A percentile compares a stretch with the other conserved stretches of the same genome.
phyloP scores from a whole-genome alignment of 1,139 yeast species.

The Diutina catenulata region DNA sequence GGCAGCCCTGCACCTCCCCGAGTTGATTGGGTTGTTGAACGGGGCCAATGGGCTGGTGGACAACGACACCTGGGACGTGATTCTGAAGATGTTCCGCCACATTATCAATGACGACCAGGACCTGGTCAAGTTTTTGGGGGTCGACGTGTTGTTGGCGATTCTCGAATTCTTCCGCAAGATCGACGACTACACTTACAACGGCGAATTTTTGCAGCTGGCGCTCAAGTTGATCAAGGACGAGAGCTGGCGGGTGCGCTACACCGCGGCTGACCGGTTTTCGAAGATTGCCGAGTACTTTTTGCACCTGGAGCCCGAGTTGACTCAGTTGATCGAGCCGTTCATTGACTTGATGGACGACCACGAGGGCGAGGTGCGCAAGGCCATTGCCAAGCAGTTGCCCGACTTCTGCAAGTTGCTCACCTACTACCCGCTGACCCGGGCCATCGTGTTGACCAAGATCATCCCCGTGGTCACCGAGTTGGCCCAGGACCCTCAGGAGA shows the following conservation, averaged over 20 bases:
- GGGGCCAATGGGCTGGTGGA: slow-evolving; percentile 14
- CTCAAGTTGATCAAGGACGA: slow-evolving; percentile 72
- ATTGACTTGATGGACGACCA: slow-evolving; percentile 75
- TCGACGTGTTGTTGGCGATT: slow-evolving; percentile 73
- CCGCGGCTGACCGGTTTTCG: slow-evolving; percentile 89
- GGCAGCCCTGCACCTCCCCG: slow-evolving; percentile 78
- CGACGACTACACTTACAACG: slow-evolving; percentile 45
- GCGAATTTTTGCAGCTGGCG: slow-evolving; percentile 45
- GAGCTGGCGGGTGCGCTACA: slow-evolving; percentile 97
- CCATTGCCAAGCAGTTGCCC: slow-evolving; percentile 86
- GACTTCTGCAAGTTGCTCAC: slow-evolving; percentile 49
- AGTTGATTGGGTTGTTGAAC: slow-evolving; percentile 38
- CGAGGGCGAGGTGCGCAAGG: slow-evolving; percentile 95
- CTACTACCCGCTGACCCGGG: slow-evolving; percentile 17
- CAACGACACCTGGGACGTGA: slow-evolving; percentile 56
- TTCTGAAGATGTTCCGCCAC: slow-evolving; percentile 72
- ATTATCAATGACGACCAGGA: slow-evolving; percentile 86
- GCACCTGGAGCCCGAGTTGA: slow-evolving; percentile 36
- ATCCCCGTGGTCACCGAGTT: slow-evolving; percentile 77
- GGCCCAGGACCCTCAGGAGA: slow-evolving; percentile 85
- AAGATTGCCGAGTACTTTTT: slow-evolving; percentile 59
- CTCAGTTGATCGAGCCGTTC: slow-evolving; percentile 57
- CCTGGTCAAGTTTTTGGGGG: slow-evolving; percentile 82
- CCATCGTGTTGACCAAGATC: slow-evolving; percentile 53
- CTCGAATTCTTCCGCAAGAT: slow-evolving; percentile 50